A percentile compares a stretch with the other conserved stretches of the same genome.
phyloP scores from a whole-genome alignment of 257 asterid genomes.

The Dorcoceras hygrometricum region DNA sequence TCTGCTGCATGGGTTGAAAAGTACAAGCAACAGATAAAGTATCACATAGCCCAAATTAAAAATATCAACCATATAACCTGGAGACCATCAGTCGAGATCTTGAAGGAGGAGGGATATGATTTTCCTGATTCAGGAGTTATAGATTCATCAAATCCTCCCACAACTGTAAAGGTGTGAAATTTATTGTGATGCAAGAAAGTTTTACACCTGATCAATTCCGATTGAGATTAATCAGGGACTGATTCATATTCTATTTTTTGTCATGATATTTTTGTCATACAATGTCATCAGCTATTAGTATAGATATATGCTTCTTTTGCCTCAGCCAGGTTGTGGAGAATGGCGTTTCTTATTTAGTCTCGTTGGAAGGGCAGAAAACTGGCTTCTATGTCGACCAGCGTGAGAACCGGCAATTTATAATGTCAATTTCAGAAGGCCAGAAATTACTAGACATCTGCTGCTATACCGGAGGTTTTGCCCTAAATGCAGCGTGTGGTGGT shows the following conservation, averaged over 20 bases:
- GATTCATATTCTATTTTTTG: background rate
- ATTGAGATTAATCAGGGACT: background rate
- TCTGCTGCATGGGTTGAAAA: slow-evolving; percentile 98
- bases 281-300: background rate
- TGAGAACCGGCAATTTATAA: slow-evolving; percentile 74
- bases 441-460: slow-evolving; percentile 84
- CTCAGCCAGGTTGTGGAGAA: slow-evolving; percentile 76
- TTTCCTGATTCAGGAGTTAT: slow-evolving; percentile 41
- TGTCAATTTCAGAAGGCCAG: slow-evolving; percentile 72
- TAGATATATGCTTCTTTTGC: slow-evolving; percentile 14
- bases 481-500: slow-evolving; percentile 83
- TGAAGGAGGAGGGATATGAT: slow-evolving; percentile 91
- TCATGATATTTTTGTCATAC: background rate
- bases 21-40: slow-evolving; percentile 66
- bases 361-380: slow-evolving; percentile 92
- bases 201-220: background rate
- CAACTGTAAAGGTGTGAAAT: slow-evolving; percentile 68
- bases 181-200: background rate
- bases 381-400: slow-evolving; percentile 99
- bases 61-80: slow-evolving; percentile 64
- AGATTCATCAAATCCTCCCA: slow-evolving; percentile 41
- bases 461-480: slow-evolving; percentile 93
- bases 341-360: slow-evolving; percentile 67
- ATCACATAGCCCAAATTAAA: slow-evolving; percentile 40
- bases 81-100: slow-evolving; percentile 81